Evolutionary conservation across 495 filamentous ascomycete species (phyloP).

Genomic region (Astrothelium macrocarpum): DNA sequence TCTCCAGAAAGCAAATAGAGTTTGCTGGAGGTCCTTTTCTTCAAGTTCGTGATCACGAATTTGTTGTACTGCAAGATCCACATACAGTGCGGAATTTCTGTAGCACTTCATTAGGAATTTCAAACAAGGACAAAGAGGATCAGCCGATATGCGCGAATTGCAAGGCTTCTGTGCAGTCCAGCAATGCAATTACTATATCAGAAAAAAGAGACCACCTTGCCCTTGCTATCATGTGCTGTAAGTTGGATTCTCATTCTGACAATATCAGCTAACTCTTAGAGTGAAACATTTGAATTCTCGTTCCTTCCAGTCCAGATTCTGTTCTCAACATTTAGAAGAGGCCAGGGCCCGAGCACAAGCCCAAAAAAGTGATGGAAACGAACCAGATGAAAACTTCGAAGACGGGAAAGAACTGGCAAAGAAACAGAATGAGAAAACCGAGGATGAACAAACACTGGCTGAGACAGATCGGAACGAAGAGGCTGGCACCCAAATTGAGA

Average conservation of each 20-base stretch:
- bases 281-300: neutral
- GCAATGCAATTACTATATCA: neutral
- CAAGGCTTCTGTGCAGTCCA: neutral
- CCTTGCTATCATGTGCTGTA: neutral
- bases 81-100: neutral
- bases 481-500: neutral
- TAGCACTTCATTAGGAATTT: neutral
- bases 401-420: neutral
- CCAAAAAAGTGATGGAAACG: neutral
- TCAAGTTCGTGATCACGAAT: neutral
- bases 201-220: neutral
- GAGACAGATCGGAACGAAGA: neutral
- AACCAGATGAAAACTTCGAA: neutral
- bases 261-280: neutral
- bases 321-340: neutral
- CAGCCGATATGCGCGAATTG: neutral
- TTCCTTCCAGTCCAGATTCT: neutral
- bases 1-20: neutral
- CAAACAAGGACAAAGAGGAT: neutral
- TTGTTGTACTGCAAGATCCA: neutral
- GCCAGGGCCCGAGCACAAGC: neutral
- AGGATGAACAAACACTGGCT: neutral
- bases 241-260: neutral
- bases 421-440: neutral
- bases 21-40: neutral